Evolutionary conservation across 805 yeast species (phyloP).

Genomic region (Pichia paraexigua): DNA sequence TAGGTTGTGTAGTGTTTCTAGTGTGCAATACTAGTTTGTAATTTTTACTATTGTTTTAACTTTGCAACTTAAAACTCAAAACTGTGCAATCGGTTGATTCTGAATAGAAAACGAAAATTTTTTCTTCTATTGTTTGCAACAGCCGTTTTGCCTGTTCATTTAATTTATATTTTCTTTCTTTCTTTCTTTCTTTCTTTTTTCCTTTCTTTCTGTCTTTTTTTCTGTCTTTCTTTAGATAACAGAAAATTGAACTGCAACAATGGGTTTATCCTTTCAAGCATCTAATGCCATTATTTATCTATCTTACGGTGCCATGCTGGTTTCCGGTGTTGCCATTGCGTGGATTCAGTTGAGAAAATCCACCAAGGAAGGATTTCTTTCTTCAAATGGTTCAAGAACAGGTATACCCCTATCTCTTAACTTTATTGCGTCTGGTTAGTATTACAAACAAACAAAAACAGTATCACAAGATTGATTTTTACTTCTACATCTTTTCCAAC

Average conservation of each 20-base stretch:
- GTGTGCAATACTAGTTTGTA: too few species aligned
- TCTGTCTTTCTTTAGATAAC: too few species aligned
- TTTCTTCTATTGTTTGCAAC: too few species aligned
- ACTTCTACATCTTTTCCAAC: conserved; percentile 2
- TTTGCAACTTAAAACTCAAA: too few species aligned
- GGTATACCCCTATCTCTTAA: conserved; percentile 80
- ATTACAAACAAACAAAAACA: conserved; percentile 8
- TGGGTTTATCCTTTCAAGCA: conserved; percentile 35
- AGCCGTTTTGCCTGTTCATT: too few species aligned
- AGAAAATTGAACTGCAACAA: background rate
- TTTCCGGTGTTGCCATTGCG: conserved; percentile 53
- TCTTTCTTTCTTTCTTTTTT: background rate
- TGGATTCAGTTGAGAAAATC: conserved; percentile 37
- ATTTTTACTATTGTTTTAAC: too few species aligned
- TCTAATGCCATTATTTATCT: conserved; percentile 58
- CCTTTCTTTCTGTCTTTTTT: background rate
- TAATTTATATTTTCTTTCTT: too few species aligned
- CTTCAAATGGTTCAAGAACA: conserved; percentile 73
- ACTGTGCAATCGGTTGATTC: too few species aligned
- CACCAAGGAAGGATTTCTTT: conserved; percentile 46
- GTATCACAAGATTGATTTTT: background rate
- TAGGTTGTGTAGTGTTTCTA: background rate
- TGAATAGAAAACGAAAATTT: too few species aligned
- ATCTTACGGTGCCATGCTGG: conserved; percentile 47
- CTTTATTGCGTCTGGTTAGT: conserved; percentile 85